These are phyloP conservation scores for Geranium incanum DNA, from an alignment of 441 rosid genomes.

Conservation along the genomic window DNA sequence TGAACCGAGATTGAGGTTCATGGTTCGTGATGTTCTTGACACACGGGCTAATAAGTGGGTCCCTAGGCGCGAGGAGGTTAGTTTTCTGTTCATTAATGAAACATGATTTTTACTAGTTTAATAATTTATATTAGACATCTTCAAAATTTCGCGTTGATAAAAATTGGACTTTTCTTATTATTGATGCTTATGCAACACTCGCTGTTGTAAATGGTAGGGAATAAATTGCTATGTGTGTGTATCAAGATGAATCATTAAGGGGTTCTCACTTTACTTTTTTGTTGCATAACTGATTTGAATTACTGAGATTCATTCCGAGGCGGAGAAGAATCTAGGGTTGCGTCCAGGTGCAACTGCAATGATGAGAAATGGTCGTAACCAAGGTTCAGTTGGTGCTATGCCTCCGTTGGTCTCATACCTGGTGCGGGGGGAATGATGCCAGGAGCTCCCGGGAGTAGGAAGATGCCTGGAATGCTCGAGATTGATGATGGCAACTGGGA, in stretches of 20 bases:
- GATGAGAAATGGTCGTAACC: constrained; percentile 53
- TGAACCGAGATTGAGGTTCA: constrained; percentile 26
- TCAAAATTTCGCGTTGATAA: too few species aligned
- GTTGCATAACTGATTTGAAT: constrained; percentile 25
- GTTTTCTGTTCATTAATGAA: not conserved
- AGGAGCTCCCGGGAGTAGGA: constrained; percentile 84
- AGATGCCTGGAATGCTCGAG: constrained; percentile 91
- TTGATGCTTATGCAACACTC: too few species aligned
- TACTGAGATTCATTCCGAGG: constrained; percentile 81
- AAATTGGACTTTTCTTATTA: too few species aligned
- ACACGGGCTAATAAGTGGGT: constrained; percentile 42
- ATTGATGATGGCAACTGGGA: constrained; percentile 78
- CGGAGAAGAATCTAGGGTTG: constrained; percentile 78
- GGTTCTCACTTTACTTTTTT: not conserved
- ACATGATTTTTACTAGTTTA: not conserved
- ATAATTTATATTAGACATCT: too few species aligned
- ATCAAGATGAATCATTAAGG: too few species aligned
- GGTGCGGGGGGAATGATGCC: constrained; percentile 74
- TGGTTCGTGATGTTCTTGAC: constrained; percentile 35
- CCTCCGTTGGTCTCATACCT: constrained; percentile 56
- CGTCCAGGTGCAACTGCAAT: constrained; percentile 86
- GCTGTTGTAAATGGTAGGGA: too few species aligned
- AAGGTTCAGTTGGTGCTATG: constrained; percentile 36
- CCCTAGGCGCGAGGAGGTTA: constrained; percentile 48
- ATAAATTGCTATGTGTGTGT: not conserved